Conservation (phyloP, 805 yeast genomes). For the Pichia nakasei region DNA sequence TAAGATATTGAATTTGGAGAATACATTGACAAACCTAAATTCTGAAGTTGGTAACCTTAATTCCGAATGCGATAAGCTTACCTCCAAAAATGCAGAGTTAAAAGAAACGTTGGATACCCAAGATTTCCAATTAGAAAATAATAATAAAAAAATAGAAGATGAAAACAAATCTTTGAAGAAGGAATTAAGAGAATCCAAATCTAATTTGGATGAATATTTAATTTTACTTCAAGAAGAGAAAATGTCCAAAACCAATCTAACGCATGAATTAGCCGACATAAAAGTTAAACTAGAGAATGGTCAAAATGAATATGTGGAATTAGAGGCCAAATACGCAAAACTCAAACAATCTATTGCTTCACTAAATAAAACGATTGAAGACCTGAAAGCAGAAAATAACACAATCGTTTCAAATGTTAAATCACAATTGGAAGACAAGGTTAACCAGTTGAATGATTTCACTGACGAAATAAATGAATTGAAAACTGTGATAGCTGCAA, state of each 20-base stretch:
- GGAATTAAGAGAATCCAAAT: slow-evolving; percentile 30
- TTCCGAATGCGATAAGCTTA: slow-evolving; percentile 45
- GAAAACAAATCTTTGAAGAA: slow-evolving; percentile 30
- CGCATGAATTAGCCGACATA: slow-evolving; percentile 32
- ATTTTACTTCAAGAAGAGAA: slow-evolving; percentile 34
- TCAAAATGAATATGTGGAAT: slow-evolving; percentile 17
- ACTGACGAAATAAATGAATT: slow-evolving; percentile 14
- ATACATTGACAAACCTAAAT: slow-evolving; percentile 10
- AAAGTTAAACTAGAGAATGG: slow-evolving; percentile 18
- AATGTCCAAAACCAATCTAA: slow-evolving; percentile 36
- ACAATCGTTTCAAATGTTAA: slow-evolving; percentile 15
- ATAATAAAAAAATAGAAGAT: slow-evolving; percentile 34
- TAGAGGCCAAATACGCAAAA: slow-evolving; percentile 12
- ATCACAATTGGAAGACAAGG: slow-evolving; percentile 13
- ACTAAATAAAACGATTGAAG: slow-evolving; percentile 14
- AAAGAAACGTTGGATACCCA: slow-evolving; percentile 31
- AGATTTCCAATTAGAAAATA: slow-evolving; percentile 33
- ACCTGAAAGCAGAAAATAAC: slow-evolving; percentile 16
- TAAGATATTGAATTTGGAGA: slow-evolving; percentile 1
- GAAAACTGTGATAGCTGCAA: slow-evolving; percentile 7
- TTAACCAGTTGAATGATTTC: slow-evolving; percentile 15
- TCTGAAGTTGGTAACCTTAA: slow-evolving; percentile 35
- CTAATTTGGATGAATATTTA: slow-evolving; percentile 27
- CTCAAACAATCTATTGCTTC: slow-evolving; percentile 21
- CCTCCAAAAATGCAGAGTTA: slow-evolving; percentile 29